Evolutionary conservation across 495 filamentous ascomycete species (phyloP).

Genomic region (Trichocladium antarcticum): DNA sequence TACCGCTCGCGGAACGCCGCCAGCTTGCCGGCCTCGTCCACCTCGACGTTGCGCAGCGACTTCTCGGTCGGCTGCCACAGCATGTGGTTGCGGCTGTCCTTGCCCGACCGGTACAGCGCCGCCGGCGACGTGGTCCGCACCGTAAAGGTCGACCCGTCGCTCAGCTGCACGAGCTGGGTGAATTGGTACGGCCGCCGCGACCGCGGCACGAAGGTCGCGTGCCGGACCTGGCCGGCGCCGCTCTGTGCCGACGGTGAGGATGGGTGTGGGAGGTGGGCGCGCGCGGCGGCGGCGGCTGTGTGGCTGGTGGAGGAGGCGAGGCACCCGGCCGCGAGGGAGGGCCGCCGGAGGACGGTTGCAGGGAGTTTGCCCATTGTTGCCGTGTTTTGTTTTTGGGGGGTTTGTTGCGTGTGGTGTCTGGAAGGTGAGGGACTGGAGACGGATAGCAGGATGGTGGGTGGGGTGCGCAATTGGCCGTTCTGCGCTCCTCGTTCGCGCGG

Average conservation of each 20-base stretch:
- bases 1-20: constrained; percentile 74
- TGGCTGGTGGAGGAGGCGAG: constrained; percentile 10
- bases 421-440: neutral
- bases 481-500: neutral
- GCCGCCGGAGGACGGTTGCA: constrained; percentile 17
- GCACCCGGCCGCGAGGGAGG: neutral
- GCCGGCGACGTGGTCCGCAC: constrained; percentile 78
- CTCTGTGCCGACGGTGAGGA: constrained; percentile 19
- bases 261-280: neutral
- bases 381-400: neutral
- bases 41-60: constrained; percentile 73
- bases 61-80: constrained; percentile 80
- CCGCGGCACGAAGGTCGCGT: constrained; percentile 80
- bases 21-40: constrained; percentile 88
- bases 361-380: constrained; percentile 26
- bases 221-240: constrained; percentile 41
- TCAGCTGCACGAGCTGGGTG: constrained; percentile 88
- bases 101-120: constrained; percentile 62
- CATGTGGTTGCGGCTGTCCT: constrained; percentile 78
- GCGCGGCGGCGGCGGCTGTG: neutral
- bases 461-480: constrained; percentile 1
- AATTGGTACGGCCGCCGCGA: constrained; percentile 88
- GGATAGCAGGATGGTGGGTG: neutral
- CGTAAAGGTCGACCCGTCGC: constrained; percentile 81
- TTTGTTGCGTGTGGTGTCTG: neutral